Evolutionary conservation across 441 rosid species (phyloP).

Genomic region (Theobroma grandiflorum): DNA sequence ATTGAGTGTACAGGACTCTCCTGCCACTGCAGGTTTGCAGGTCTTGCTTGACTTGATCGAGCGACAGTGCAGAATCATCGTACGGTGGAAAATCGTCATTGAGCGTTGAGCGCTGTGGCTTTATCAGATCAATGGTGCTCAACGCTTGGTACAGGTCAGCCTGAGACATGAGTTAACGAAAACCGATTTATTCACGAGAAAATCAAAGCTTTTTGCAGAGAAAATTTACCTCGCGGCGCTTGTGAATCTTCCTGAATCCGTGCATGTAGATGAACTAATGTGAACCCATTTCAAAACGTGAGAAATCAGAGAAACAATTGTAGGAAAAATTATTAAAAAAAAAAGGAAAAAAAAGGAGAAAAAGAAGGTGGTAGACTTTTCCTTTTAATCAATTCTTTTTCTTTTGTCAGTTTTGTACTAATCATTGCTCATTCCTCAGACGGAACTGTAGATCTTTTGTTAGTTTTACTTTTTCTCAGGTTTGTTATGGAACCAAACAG

Average conservation of each 20-base stretch:
- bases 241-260: constrained; percentile 34
- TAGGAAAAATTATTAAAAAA: neutral
- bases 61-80: neutral
- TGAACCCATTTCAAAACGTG: neutral
- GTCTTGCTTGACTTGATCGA: constrained; percentile 9
- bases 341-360: neutral
- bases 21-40: constrained; percentile 24
- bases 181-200: neutral
- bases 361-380: neutral
- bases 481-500: neutral
- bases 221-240: constrained; percentile 18
- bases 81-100: neutral
- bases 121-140: constrained; percentile 8
- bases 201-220: neutral
- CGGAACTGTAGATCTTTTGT: neutral
- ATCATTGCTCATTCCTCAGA: neutral
- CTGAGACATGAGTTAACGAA: neutral
- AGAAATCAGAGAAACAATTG: neutral
- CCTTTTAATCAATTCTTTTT: neutral
- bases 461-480: neutral
- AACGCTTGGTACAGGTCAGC: neutral
- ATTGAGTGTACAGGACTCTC: constrained; percentile 23
- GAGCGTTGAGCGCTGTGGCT: constrained; percentile 8
- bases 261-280: constrained; percentile 24
- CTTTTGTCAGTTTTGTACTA: neutral